Base-by-base conservation (phyloP, 192 early-diverging fungal genomes). In the Rhizoclosmatium globosum region DNA sequence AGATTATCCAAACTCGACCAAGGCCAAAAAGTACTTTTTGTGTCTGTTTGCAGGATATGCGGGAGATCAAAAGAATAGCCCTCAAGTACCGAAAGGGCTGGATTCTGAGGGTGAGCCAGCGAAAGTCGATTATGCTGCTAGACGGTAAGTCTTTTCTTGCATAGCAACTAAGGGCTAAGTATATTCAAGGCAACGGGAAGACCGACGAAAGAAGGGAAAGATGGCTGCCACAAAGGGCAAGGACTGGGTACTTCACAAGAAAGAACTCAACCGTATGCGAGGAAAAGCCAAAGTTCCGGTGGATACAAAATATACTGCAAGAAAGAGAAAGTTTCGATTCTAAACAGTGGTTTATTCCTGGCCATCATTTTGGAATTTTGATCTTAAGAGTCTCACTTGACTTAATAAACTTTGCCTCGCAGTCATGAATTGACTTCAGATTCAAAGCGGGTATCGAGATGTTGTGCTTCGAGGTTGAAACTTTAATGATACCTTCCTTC, bases 11-110 rank as follows among this genome's bases (percentile, higher is more conserved):
- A 98, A 98, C 85, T 95, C 93, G 13, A 91, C 95, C 71, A 98
- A 96, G 79, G 97, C 98, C 3, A 97, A 97, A 75, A 99, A 99
- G 83, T 98, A 94, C 81, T 99, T 94, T 72, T 85, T 99, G 39
- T 97, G 96, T 82, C 82, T 99, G 77, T 98, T 98, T 92, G 96
- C 98, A 3, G 98, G 98, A 6, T 94, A 91, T 73, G 81, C 79
- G 79, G 89, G 85, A 21, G 83, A 87, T 64, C 85, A 80, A n/a
- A 83, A 67, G 7, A 68, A 68, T 23, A 81, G 85, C 66, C 92
- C 88, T 57, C 76, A 86, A 6, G 82, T 96, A 68, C 94, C 94
- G 45, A 83, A 64, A 72, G 93, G 69, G 85, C 86, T 82, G 84
- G 90, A 93, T 38, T 93, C 86, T 44, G 91, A 91, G 21, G 90